A percentile compares a stretch with the other conserved stretches of the same genome.
phyloP scores from a whole-genome alignment of 768 basidiomycete species.

The Lactifluus echinatus region DNA sequence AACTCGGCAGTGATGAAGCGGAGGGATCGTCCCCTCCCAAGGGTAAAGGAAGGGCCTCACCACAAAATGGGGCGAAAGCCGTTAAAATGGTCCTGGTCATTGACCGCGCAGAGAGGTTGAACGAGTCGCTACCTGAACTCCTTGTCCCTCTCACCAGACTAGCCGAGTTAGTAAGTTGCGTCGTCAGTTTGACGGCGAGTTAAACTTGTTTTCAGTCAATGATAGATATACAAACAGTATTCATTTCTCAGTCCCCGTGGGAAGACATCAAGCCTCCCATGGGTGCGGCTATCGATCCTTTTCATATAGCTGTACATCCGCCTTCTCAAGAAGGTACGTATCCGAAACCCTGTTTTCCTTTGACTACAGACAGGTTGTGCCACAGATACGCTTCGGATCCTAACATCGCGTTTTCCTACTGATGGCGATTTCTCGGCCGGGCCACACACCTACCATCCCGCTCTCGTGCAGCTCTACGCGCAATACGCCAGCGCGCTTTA shows the following conservation, averaged over 20 bases:
- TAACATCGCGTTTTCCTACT: constrained; percentile 34
- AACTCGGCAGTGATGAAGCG: neutral
- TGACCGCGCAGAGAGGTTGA: constrained; percentile 60
- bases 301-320: constrained; percentile 48
- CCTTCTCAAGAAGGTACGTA: constrained; percentile 48
- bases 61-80: constrained; percentile 29
- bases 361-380: neutral
- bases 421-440: constrained; percentile 6
- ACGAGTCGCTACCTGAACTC: constrained; percentile 52
- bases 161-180: constrained; percentile 53
- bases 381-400: constrained; percentile 29
- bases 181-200: neutral
- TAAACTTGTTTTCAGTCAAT: constrained; percentile 36
- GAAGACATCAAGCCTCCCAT: constrained; percentile 60
- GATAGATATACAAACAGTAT: constrained; percentile 49
- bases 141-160: constrained; percentile 64
- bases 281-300: constrained; percentile 68
- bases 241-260: constrained; percentile 62
- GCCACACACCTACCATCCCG: constrained; percentile 41
- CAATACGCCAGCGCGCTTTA: constrained; percentile 54
- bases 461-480: constrained; percentile 49
- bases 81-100: constrained; percentile 51
- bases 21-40: neutral
- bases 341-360: neutral
- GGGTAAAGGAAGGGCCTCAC: constrained; percentile 20